phyloP scores from a whole-genome alignment of 1,139 yeast species.

The Suhomyces ambrosiae region DNA sequence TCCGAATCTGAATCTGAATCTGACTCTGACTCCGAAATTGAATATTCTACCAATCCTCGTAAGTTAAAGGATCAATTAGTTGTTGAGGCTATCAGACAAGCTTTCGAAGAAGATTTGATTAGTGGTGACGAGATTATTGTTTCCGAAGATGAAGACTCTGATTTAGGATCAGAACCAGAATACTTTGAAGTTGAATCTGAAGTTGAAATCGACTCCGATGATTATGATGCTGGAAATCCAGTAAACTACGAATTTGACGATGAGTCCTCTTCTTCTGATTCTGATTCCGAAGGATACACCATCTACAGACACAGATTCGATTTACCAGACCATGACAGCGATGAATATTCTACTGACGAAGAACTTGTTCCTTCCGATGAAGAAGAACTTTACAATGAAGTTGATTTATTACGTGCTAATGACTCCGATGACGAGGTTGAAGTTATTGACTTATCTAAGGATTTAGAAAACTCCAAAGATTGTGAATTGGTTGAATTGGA shows the following conservation, averaged over 20 bases:
- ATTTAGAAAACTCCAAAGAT: constrained; percentile 48
- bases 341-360: constrained; percentile 43
- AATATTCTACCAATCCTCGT: constrained; percentile 37
- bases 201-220: constrained; percentile 20
- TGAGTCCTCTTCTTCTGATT: constrained; percentile 26
- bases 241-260: constrained; percentile 29
- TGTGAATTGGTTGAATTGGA: constrained; percentile 47
- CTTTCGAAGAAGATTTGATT: constrained; percentile 39
- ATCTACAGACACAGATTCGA: constrained; percentile 47
- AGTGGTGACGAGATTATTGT: constrained; percentile 29
- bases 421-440: constrained; percentile 39
- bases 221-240: constrained; percentile 28
- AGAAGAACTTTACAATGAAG: constrained; percentile 14
- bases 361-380: constrained; percentile 32
- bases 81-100: constrained; percentile 45
- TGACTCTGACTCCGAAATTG: constrained; percentile 20
- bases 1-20: constrained; percentile 18
- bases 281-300: constrained; percentile 45
- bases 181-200: constrained; percentile 38
- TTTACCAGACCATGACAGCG: constrained; percentile 38
- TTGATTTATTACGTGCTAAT: constrained; percentile 11
- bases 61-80: constrained; percentile 38
- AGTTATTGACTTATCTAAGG: constrained; percentile 46
- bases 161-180: constrained; percentile 35
- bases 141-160: constrained; percentile 32